Conservation (phyloP, 768 basidiomycete genomes). For the Clathrus columnatus region DNA sequence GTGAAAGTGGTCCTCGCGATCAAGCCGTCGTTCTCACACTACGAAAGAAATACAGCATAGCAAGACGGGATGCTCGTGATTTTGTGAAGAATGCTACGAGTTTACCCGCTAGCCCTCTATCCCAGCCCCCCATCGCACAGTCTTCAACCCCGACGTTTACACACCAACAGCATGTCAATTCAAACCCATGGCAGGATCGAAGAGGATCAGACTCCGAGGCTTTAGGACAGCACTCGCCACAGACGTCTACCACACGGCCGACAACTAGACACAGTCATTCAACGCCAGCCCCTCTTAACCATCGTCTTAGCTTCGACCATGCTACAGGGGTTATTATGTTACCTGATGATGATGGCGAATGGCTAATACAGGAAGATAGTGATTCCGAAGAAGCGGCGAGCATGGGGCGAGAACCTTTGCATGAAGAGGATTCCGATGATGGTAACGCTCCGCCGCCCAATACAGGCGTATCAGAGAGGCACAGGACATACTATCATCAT, state of each 20-base stretch:
- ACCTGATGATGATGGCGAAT: conserved; percentile 59
- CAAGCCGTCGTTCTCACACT: conserved; percentile 78
- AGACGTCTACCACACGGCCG: not conserved
- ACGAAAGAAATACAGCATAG: conserved; percentile 56
- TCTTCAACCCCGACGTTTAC: conserved; percentile 16
- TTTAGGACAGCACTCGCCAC: not conserved
- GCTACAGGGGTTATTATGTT: conserved; percentile 85
- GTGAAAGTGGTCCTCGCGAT: conserved; percentile 27
- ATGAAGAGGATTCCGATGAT: conserved; percentile 6
- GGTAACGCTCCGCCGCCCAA: conserved; percentile 14
- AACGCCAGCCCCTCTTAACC: conserved; percentile 26
- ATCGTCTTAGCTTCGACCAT: conserved; percentile 75
- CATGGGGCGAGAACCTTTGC: not conserved
- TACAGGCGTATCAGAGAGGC: conserved; percentile 29
- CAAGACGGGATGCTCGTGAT: conserved; percentile 28
- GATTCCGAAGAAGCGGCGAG: conserved; percentile 36
- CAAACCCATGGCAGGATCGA: conserved; percentile 53
- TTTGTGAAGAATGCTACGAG: conserved; percentile 6
- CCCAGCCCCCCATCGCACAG: conserved; percentile 13
- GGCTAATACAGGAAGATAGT: conserved; percentile 44
- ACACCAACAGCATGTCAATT: conserved; percentile 18
- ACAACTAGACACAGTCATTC: conserved; percentile 12
- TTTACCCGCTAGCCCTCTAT: conserved; percentile 8
- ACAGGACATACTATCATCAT: conserved; percentile 80
- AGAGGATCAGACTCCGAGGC: not conserved